Percentiles rank a stretch among this genome's conserved stretches.
These are phyloP conservation scores for Leptodontidium sp. DNA, from an alignment of 2,329 filamentous ascomycete species.

Conservation along the genomic window DNA sequence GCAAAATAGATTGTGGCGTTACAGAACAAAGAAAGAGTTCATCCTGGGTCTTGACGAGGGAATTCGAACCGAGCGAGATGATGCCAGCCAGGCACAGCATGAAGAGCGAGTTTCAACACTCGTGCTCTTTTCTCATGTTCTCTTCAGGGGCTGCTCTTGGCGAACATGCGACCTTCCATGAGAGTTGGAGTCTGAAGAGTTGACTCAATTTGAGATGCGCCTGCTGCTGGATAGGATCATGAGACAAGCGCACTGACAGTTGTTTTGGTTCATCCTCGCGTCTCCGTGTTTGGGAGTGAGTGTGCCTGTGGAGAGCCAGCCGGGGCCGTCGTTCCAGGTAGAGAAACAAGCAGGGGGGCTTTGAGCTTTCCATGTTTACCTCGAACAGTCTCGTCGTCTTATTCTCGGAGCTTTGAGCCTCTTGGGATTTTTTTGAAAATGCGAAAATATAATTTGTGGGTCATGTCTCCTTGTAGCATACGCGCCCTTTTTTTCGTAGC, in stretches of 20 bases:
- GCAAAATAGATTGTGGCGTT: constrained; percentile 16
- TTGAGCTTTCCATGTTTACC: neutral
- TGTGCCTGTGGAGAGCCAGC: constrained; percentile 8
- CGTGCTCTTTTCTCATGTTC: neutral
- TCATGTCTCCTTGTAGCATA: neutral
- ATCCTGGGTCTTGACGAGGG: neutral
- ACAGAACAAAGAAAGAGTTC: neutral
- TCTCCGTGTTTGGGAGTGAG: constrained; percentile 19
- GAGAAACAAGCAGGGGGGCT: constrained; percentile 5
- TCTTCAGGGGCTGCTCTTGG: constrained; percentile 5
- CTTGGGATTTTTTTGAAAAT: neutral
- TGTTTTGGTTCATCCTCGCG: constrained; percentile 10
- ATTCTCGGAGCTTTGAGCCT: constrained; percentile 3
- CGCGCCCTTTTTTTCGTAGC: neutral
- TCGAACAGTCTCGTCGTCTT: constrained; percentile 2
- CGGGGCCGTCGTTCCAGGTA: constrained; percentile 15
- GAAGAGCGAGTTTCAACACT: constrained; percentile 13
- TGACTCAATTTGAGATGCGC: neutral
- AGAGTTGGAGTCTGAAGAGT: too few species aligned
- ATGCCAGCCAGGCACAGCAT: constrained; percentile 1
- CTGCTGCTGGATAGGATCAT: neutral
- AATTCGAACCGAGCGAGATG: neutral
- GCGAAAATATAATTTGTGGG: neutral
- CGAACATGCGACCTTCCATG: neutral
- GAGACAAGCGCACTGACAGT: constrained; percentile 22